These are phyloP conservation scores for Arthrobotrys sinensis DNA, from an alignment of 2,329 filamentous ascomycete species.

Conservation along the genomic window DNA sequence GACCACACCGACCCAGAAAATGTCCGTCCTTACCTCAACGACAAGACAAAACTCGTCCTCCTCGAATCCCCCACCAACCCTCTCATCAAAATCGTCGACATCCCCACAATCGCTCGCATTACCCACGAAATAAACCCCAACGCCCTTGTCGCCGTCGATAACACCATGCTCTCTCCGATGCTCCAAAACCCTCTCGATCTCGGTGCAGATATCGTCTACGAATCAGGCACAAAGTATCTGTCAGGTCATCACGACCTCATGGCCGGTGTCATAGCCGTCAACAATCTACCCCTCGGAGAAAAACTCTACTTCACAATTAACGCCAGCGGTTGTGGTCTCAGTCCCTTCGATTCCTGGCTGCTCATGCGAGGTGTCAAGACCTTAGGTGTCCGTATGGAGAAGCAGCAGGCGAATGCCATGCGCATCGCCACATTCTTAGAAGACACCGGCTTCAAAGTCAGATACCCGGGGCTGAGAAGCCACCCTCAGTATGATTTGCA, in stretches of 20 bases:
- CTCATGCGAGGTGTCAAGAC: conserved; percentile 97
- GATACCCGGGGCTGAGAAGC: conserved; percentile 92
- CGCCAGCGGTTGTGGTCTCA: conserved; percentile 91
- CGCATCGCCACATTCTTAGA: conserved; percentile 94
- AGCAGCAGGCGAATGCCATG: conserved; percentile 94
- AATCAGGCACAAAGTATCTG: conserved; percentile 97
- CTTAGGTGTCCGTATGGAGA: conserved; percentile 97
- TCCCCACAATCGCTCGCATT: conserved; percentile 81
- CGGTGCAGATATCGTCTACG: conserved; percentile 95
- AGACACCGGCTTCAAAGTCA: conserved; percentile 89
- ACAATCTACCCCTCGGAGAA: conserved; percentile 84
- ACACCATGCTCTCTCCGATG: conserved; percentile 98
- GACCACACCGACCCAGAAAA: conserved; percentile 86
- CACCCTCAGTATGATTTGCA: conserved; percentile 98
- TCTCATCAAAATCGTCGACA: conserved; percentile 97
- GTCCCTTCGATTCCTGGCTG: conserved; percentile 95
- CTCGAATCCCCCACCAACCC: conserved; percentile 98
- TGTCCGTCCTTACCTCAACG: conserved; percentile 78
- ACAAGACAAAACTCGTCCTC: conserved; percentile 94
- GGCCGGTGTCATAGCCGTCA: conserved; percentile 95
- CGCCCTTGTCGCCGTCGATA: conserved; percentile 92
- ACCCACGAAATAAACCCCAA: conserved; percentile 83
- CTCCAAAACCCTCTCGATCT: conserved; percentile 93
- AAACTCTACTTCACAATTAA: conserved; percentile 98
- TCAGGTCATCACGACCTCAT: conserved; percentile 99